These are phyloP conservation scores for Lactarius evosmus DNA, from an alignment of 768 basidiomycete genomes.

Conservation along the genomic window DNA sequence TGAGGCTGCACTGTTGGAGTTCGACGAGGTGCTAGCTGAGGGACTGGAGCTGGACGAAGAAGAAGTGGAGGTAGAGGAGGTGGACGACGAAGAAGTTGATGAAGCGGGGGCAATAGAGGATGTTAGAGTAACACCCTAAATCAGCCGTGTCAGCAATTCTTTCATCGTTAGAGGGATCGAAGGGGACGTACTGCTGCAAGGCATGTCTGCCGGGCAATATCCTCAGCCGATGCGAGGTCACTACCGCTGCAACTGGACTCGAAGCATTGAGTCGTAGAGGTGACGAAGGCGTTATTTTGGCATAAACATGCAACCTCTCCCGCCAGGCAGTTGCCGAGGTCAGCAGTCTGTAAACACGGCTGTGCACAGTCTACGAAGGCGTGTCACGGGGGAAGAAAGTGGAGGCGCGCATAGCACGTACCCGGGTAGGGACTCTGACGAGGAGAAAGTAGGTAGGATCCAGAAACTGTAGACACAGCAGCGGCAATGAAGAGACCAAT, in stretches of 20 bases:
- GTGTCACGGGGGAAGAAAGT: constrained; percentile 3
- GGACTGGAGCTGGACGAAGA: background rate
- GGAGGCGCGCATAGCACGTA: background rate
- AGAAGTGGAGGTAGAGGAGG: background rate
- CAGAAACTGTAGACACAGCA: constrained; percentile 38
- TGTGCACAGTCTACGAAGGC: constrained; percentile 47
- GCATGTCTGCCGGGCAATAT: constrained; percentile 44
- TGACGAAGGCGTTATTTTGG: constrained; percentile 45
- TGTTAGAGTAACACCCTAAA: constrained; percentile 26
- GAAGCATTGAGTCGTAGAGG: constrained; percentile 49
- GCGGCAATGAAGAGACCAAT: constrained; percentile 39
- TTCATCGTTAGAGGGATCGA: background rate
- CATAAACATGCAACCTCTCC: constrained; percentile 62
- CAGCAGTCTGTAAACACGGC: constrained; percentile 45
- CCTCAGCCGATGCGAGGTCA: constrained; percentile 47
- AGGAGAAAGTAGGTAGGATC: constrained; percentile 24
- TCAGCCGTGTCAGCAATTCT: background rate
- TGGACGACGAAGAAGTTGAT: background rate
- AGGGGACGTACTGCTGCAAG: constrained; percentile 42
- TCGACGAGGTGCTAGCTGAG: background rate
- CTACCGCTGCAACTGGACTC: constrained; percentile 41
- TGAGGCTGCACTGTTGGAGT: constrained; percentile 6
- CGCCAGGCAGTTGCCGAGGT: constrained; percentile 44
- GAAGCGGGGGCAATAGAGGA: background rate
- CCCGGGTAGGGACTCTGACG: constrained; percentile 22